phyloP scores from a whole-genome alignment of 2,329 filamentous ascomycete species.

The Fusarium siculi region DNA sequence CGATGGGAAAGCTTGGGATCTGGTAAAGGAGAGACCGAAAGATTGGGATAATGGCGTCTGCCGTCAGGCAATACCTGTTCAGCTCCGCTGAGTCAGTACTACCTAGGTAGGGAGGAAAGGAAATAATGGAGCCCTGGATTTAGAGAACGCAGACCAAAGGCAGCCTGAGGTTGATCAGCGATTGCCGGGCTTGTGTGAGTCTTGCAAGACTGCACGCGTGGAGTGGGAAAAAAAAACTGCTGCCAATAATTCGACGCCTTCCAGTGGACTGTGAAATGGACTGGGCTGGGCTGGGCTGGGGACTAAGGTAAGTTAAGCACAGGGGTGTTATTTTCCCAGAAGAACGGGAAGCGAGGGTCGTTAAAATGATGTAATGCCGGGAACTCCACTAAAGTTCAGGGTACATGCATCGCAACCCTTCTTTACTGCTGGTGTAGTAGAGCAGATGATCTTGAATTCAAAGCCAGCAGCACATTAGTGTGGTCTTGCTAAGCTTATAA shows the following conservation, averaged over 20 bases:
- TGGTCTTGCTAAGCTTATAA: not conserved
- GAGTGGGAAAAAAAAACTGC: slow-evolving; percentile 32
- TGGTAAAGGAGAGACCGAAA: not conserved
- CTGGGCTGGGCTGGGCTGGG: not conserved
- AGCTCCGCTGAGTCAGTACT: slow-evolving; percentile 4
- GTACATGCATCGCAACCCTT: slow-evolving; percentile 11
- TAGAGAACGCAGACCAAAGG: not conserved
- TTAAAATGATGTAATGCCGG: slow-evolving; percentile 45
- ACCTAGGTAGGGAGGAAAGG: not conserved
- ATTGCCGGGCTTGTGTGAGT: slow-evolving; percentile 18
- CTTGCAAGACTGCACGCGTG: slow-evolving; percentile 17
- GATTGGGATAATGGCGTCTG: not conserved
- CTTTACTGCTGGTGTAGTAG: not conserved
- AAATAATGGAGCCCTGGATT: slow-evolving; percentile 1
- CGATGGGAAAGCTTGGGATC: not conserved
- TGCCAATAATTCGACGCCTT: slow-evolving; percentile 32
- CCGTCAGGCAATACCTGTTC: not conserved
- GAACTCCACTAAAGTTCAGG: slow-evolving; percentile 1
- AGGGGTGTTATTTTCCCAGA: slow-evolving; percentile 34
- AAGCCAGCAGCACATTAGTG: not conserved
- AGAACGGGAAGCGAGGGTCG: slow-evolving; percentile 35
- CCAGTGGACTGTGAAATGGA: not conserved
- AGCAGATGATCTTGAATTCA: not conserved
- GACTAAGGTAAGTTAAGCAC: slow-evolving; percentile 19
- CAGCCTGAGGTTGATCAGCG: slow-evolving; percentile 33